Conservation (phyloP, 2,329 filamentous ascomycete genomes). For the Mollisiaceae sp. region DNA sequence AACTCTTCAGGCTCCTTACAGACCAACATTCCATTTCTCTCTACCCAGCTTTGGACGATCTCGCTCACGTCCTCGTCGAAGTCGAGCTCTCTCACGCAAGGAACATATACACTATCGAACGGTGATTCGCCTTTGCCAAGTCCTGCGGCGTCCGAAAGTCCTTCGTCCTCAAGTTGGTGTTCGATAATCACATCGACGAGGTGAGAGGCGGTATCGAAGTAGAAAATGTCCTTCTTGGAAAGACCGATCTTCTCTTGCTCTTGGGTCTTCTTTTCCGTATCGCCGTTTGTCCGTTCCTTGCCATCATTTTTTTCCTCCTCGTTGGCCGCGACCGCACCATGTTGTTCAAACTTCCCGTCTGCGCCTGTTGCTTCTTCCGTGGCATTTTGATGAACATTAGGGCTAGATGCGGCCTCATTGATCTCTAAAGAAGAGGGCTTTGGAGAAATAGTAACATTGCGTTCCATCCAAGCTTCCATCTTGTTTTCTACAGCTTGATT, state of each 20-base stretch:
- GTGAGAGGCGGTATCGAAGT: constrained; percentile 48
- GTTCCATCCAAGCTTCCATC: constrained; percentile 51
- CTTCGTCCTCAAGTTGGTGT: constrained; percentile 50
- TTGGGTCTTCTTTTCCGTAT: constrained; percentile 9
- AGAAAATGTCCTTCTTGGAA: constrained; percentile 45
- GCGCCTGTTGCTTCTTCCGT: neutral
- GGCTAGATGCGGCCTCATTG: constrained; percentile 3
- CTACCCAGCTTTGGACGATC: constrained; percentile 14
- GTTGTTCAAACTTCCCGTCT: neutral
- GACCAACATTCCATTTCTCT: constrained; percentile 35
- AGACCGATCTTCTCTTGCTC: neutral
- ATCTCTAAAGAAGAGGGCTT: neutral
- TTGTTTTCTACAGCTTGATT: constrained; percentile 50
- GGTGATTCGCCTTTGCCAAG: constrained; percentile 45
- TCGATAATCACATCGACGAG: constrained; percentile 54
- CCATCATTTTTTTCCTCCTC: neutral
- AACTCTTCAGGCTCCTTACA: constrained; percentile 51
- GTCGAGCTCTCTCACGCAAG: constrained; percentile 32
- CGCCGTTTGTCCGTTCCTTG: neutral
- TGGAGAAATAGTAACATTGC: neutral
- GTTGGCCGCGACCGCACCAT: neutral
- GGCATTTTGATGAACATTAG: constrained; percentile 7
- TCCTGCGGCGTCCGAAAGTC: constrained; percentile 50
- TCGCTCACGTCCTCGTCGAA: constrained; percentile 30
- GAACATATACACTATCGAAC: constrained; percentile 29